phyloP scores from a whole-genome alignment of 2,329 filamentous ascomycete species.

The Trichoderma koningii region DNA sequence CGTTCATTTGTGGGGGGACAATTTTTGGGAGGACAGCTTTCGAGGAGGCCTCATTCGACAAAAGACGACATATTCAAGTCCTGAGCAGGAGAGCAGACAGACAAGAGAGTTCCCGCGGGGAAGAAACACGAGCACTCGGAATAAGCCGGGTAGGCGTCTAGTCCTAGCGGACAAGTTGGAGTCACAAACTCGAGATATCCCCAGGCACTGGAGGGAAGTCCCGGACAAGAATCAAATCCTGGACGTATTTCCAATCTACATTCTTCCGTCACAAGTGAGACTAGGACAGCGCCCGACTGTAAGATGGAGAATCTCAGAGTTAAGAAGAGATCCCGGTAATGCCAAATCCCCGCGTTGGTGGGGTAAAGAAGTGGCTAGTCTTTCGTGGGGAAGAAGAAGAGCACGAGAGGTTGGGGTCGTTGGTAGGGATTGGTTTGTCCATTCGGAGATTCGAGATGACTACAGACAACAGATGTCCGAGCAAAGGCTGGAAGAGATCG shows the following conservation, averaged over 20 bases:
- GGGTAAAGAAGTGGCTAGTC: background rate
- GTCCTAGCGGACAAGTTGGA: no score
- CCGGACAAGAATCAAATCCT: background rate
- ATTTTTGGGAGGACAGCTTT: background rate
- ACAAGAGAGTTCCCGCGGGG: background rate
- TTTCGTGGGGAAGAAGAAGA: background rate
- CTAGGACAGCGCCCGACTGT: slow-evolving; percentile 9
- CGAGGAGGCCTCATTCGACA: background rate
- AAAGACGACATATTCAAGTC: no score
- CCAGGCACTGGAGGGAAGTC: background rate
- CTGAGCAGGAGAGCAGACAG: no score
- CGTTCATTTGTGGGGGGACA: background rate
- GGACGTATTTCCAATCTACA: background rate
- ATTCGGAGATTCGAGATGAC: background rate
- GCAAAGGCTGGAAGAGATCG: background rate
- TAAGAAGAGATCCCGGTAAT: background rate
- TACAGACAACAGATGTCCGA: background rate
- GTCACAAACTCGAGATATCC: background rate
- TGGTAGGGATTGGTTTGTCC: background rate
- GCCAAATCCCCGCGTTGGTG: background rate
- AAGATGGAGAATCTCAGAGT: no score
- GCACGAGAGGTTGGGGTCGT: background rate
- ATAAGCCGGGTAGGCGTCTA: background rate
- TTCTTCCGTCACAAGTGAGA: background rate
- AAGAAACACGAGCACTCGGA: background rate